Percentiles rank a stretch among this genome's conserved stretches.
These are phyloP conservation scores for Litsea cubeba DNA, from an alignment of 164 flowering plant genomes.

Conservation along the genomic window DNA sequence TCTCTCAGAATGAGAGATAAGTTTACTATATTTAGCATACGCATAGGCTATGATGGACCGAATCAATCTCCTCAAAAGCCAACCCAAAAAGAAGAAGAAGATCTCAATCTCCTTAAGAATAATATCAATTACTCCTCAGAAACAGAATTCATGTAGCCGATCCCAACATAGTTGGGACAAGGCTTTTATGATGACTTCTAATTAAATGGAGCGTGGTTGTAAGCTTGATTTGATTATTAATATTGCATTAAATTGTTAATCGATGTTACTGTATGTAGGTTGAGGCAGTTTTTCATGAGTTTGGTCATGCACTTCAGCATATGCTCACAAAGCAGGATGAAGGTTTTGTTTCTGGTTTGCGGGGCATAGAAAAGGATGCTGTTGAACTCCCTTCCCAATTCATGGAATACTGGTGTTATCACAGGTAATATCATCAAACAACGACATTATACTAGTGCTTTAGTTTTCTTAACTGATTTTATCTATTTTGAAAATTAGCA, in stretches of 20 bases:
- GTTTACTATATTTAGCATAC: too few relatives aligned
- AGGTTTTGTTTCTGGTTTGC: slow-evolving; percentile 90
- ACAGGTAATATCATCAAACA: slow-evolving; percentile 44
- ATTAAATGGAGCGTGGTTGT: too few relatives aligned
- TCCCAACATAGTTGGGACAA: too few relatives aligned
- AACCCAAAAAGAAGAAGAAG: too few relatives aligned
- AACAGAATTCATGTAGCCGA: too few relatives aligned
- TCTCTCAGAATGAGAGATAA: too few relatives aligned
- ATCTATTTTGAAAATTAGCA: background rate
- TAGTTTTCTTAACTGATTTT: background rate
- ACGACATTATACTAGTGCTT: background rate
- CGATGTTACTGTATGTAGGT: slow-evolving; percentile 46
- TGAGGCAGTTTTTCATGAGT: slow-evolving; percentile 98
- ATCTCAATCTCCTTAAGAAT: too few relatives aligned
- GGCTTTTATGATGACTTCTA: too few relatives aligned
- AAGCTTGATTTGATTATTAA: too few relatives aligned
- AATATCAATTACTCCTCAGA: too few relatives aligned
- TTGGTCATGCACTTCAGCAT: slow-evolving; percentile 98
- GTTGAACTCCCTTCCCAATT: slow-evolving; percentile 97
- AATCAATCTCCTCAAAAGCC: too few relatives aligned
- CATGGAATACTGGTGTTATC: slow-evolving; percentile 99
- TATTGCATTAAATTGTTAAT: background rate
- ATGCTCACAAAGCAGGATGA: slow-evolving; percentile 97
- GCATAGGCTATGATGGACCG: too few relatives aligned
- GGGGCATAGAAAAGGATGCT: slow-evolving; percentile 98